A percentile compares a stretch with the other conserved stretches of the same genome.
Conservation (phyloP, 495 filamentous ascomycete species). For the Aspergillus affinis region DNA sequence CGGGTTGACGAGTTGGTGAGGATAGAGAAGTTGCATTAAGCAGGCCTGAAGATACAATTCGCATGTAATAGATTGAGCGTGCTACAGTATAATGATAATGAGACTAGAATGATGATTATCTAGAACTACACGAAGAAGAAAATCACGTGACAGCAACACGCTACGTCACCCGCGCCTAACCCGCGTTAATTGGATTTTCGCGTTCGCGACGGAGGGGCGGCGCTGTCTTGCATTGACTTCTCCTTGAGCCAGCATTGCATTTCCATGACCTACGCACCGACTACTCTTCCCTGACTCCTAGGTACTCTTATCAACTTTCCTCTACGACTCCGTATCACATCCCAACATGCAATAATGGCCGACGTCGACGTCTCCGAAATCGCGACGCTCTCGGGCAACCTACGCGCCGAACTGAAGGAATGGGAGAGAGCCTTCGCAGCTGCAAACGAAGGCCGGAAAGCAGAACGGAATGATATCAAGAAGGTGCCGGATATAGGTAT, state of each 20-base stretch:
- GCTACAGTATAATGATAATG: not conserved
- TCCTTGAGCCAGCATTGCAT: too few species aligned
- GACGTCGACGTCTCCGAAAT: conserved; percentile 28
- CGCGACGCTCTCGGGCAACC: conserved; percentile 26
- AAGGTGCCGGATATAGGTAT: conserved; percentile 77
- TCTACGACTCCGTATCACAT: not conserved
- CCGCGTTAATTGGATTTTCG: conserved; percentile 32
- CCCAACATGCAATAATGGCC: conserved; percentile 34
- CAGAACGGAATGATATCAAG: conserved; percentile 84
- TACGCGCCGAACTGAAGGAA: conserved; percentile 76
- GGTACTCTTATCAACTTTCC: not conserved
- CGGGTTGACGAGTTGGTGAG: conserved; percentile 84
- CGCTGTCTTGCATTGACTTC: not conserved
- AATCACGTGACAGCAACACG: conserved; percentile 12
- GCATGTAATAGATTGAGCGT: not conserved
- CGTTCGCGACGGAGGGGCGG: conserved; percentile 17
- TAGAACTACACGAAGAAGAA: too few species aligned
- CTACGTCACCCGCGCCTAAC: conserved; percentile 22
- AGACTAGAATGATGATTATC: too few species aligned
- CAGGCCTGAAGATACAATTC: not conserved
- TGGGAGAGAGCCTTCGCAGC: conserved; percentile 81
- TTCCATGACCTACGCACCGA: too few species aligned
- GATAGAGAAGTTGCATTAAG: not conserved
- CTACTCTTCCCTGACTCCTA: not conserved
- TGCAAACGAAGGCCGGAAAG: conserved; percentile 70